Evolutionary conservation across 768 basidiomycete genomes (phyloP), one percentile per base, ranked within the genome.

Genomic region (Myochromella boudieri): DNA sequence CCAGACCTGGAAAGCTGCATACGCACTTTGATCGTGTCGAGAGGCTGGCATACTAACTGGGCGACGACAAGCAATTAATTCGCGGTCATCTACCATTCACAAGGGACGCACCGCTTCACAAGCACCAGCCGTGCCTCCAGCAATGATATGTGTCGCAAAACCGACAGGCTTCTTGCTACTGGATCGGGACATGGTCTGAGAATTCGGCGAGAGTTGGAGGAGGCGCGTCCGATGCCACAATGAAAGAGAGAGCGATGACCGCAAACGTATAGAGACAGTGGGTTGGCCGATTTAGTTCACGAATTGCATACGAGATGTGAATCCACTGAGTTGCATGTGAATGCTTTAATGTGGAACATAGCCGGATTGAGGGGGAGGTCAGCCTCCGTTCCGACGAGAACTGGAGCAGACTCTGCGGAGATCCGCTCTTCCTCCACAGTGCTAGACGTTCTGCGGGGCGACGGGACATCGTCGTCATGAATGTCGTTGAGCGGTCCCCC

Each of bases 21-120:
- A n/a, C 97, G 91, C 57, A 97, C 95, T 73, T 98, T 98, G 76
- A 98, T 98, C 20, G 97, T 98, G 65, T 99, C 97, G 34, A 98
- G 82, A 9, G 94, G 94, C 63, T 95, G 94, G 66, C 94, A 95
- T 60, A 66, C 76, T 49, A 91, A 63, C 88, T 91, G 45, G 27
- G 27, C 42, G 55, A 28, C 33, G 26, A 43, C 27, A 37, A 34
- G 11, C 20, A 26, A 37, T 44, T 36, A 37, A 3, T 12, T 21
- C 22, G 25, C 18, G 34, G 32, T 24, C n/a, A 14, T 22, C 11
- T 14, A 3, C 20, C 22, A 27, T 15, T 37, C 18, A 42, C 46
- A 6, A 33, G 25, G 32, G 44, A 68, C 86, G 57, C 49, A 92
- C 85, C 45, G 95, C 95, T 71, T 97, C 95, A 66, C 92, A 91